phyloP scores from a whole-genome alignment of 2,329 filamentous ascomycete genomes.

The Didymella arachidicola region DNA sequence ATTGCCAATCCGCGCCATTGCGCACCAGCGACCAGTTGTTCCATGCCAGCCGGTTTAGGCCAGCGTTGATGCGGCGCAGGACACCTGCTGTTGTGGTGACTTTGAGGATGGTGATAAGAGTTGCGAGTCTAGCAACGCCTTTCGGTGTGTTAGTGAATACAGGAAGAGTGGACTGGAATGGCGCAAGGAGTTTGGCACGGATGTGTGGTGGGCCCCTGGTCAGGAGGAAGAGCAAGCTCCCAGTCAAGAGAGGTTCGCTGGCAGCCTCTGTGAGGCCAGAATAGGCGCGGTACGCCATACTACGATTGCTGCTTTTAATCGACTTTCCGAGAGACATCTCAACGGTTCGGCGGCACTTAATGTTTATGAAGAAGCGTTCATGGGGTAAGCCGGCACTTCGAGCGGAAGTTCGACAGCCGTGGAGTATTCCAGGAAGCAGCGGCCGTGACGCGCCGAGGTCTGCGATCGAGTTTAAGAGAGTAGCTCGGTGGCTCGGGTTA shows the following conservation, averaged over 20 bases:
- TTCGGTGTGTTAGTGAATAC: slow-evolving; percentile 24
- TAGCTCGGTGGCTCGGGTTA: neutral
- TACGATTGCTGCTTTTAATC: slow-evolving; percentile 4
- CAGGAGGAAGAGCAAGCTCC: slow-evolving; percentile 34
- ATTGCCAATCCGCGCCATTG: slow-evolving; percentile 32
- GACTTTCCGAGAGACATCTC: slow-evolving; percentile 6
- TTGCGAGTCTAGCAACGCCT: slow-evolving; percentile 31
- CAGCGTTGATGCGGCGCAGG: slow-evolving; percentile 26
- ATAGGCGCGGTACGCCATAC: slow-evolving; percentile 11
- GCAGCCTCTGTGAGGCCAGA: slow-evolving; percentile 10
- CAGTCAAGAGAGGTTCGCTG: slow-evolving; percentile 32
- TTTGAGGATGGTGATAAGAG: slow-evolving; percentile 34
- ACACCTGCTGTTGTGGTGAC: slow-evolving; percentile 30
- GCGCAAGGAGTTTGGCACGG: slow-evolving; percentile 32
- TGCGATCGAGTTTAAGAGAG: slow-evolving; percentile 1
- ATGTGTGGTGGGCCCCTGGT: slow-evolving; percentile 34
- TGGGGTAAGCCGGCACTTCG: neutral
- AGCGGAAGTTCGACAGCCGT: neutral
- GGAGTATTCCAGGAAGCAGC: neutral
- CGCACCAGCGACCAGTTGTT: slow-evolving; percentile 49
- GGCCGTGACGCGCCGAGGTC: slow-evolving; percentile 7
- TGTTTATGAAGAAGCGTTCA: neutral
- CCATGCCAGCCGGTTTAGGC: slow-evolving; percentile 33
- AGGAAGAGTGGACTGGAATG: slow-evolving; percentile 26
- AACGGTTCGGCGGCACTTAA: neutral